phyloP scores from a whole-genome alignment of 2,329 filamentous ascomycete genomes.

The Penicillium sp. region DNA sequence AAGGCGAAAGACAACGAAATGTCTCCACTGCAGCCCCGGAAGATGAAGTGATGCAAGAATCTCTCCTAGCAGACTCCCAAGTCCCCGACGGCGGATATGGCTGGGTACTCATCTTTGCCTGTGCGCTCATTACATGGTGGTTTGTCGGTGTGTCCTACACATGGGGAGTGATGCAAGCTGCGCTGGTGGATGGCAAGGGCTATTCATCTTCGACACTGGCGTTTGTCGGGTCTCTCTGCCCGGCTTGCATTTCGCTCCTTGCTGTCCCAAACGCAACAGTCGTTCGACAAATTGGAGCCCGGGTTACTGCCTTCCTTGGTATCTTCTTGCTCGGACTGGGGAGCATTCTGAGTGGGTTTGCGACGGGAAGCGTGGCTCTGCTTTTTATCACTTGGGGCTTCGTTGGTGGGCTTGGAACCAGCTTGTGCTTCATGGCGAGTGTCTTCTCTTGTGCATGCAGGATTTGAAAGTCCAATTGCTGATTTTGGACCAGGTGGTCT shows the following conservation, averaged over 20 bases:
- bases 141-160: slow-evolving; percentile 56
- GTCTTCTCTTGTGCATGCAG: neutral
- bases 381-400: slow-evolving; percentile 52
- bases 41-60: slow-evolving; percentile 44
- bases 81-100: slow-evolving; percentile 34
- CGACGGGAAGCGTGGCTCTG: slow-evolving; percentile 45
- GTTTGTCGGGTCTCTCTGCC: slow-evolving; percentile 57
- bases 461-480: neutral
- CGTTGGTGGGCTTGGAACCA: slow-evolving; percentile 48
- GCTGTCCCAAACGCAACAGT: slow-evolving; percentile 55
- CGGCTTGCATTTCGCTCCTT: slow-evolving; percentile 52
- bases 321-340: slow-evolving; percentile 52
- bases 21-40: slow-evolving; percentile 9
- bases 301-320: slow-evolving; percentile 49
- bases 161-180: slow-evolving; percentile 61
- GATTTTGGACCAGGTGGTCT: slow-evolving; percentile 38
- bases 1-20: slow-evolving; percentile 18
- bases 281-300: slow-evolving; percentile 51
- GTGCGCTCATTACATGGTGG: slow-evolving; percentile 56
- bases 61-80: slow-evolving; percentile 45
- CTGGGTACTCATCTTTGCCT: slow-evolving; percentile 50
- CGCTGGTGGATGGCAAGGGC: slow-evolving; percentile 50
- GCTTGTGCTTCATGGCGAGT: slow-evolving; percentile 43
- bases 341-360: slow-evolving; percentile 50
- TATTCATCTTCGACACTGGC: slow-evolving; percentile 54